Evolutionary conservation across 768 basidiomycete species (phyloP).

Genomic region (Boletus sensibilis): DNA sequence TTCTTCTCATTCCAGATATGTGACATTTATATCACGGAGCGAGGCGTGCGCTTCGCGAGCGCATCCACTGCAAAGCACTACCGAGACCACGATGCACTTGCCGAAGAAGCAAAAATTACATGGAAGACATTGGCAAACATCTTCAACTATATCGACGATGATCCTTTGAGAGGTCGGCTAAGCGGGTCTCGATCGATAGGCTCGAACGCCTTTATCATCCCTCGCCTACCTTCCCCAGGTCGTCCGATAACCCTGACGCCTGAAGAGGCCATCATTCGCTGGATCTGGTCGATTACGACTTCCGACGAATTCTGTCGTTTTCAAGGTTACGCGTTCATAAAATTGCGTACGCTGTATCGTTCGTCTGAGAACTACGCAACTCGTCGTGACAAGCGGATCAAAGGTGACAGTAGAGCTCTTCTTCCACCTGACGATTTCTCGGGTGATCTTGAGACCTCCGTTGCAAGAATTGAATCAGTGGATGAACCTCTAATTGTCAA

Average conservation of each 20-base stretch:
- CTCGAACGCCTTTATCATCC: slow-evolving; percentile 21
- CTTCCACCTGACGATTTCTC: slow-evolving; percentile 20
- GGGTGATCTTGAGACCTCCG: background rate
- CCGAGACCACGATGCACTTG: slow-evolving; percentile 26
- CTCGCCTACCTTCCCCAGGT: slow-evolving; percentile 26
- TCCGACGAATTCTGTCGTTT: slow-evolving; percentile 9
- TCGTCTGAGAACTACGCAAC: background rate
- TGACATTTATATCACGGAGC: slow-evolving; percentile 31
- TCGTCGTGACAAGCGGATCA: slow-evolving; percentile 10
- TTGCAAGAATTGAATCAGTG: background rate
- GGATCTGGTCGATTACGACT: slow-evolving; percentile 21
- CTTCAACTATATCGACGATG: slow-evolving; percentile 16
- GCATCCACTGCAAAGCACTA: slow-evolving; percentile 19
- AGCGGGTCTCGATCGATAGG: slow-evolving; percentile 1
- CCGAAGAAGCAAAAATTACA: slow-evolving; percentile 13
- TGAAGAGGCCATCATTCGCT: slow-evolving; percentile 21
- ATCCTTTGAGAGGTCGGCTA: background rate
- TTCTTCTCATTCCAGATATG: slow-evolving; percentile 14
- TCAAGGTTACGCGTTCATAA: background rate
- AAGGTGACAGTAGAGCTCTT: slow-evolving; percentile 3
- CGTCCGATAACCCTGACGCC: slow-evolving; percentile 16
- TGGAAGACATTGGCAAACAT: slow-evolving; percentile 23
- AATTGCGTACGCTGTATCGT: background rate
- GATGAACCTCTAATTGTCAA: slow-evolving; percentile 20
- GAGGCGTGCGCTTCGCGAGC: slow-evolving; percentile 29